Percentiles rank a stretch among this genome's conserved stretches.
Evolutionary conservation across 495 filamentous ascomycete genomes (phyloP).

Genomic region (Opeltia flavorubescens): DNA sequence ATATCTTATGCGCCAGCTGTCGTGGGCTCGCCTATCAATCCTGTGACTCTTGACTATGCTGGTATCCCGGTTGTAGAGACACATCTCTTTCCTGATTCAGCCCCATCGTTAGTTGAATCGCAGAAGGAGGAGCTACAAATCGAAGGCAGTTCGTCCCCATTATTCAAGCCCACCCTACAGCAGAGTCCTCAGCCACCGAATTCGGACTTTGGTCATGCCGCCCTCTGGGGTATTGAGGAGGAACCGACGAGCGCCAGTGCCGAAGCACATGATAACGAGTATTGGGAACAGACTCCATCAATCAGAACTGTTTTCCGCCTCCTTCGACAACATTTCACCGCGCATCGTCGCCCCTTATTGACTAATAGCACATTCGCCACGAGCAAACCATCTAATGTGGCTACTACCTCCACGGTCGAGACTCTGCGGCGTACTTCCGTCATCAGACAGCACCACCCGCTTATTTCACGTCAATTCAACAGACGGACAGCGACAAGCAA

Average conservation of each 20-base stretch:
- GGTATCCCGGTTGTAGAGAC: slow-evolving; percentile 29
- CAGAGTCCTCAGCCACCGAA: slow-evolving; percentile 14
- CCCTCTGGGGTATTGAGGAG: slow-evolving; percentile 58
- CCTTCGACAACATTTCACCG: slow-evolving; percentile 59
- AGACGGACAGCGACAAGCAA: slow-evolving; percentile 23
- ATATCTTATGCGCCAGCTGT: slow-evolving; percentile 69
- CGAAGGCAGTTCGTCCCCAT: slow-evolving; percentile 28
- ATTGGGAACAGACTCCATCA: slow-evolving; percentile 82
- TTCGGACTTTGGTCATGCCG: slow-evolving; percentile 30
- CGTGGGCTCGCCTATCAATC: slow-evolving; percentile 57
- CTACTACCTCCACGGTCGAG: slow-evolving; percentile 42
- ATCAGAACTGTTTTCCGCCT: slow-evolving; percentile 80
- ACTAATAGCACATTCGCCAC: slow-evolving; percentile 18
- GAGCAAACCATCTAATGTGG: slow-evolving; percentile 13
- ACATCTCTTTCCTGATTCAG: slow-evolving; percentile 6
- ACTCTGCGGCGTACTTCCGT: slow-evolving; percentile 63
- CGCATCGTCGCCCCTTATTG: slow-evolving; percentile 23
- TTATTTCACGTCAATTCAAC: slow-evolving; percentile 44
- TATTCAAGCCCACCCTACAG: slow-evolving; percentile 26
- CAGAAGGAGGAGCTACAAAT: slow-evolving; percentile 12
- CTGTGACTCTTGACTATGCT: slow-evolving; percentile 33
- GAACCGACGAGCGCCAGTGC: slow-evolving; percentile 20
- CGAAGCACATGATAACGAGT: slow-evolving; percentile 38
- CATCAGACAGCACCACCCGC: slow-evolving; percentile 74
- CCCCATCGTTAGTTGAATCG: slow-evolving; percentile 12